Base-by-base conservation (phyloP, 2,329 filamentous ascomycete genomes). In the Canariomyces notabilis region DNA sequence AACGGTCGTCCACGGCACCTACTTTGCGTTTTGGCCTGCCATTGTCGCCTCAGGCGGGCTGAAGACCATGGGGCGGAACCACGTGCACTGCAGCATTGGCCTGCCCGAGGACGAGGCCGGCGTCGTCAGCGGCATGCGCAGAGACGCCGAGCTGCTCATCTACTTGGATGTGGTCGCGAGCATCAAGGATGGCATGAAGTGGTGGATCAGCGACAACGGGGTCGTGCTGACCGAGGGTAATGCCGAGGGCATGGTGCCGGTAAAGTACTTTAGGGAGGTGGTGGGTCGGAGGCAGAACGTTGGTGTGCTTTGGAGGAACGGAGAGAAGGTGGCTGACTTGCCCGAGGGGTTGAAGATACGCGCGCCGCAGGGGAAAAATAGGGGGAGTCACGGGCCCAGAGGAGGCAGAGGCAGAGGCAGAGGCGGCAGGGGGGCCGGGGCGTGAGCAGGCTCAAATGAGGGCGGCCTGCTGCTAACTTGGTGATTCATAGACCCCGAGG, bases 81-180 rank as follows among this genome's bases (percentile, higher is more conserved):
- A 97, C 61, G 84, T 97, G 21, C 93, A 98, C 67, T 95, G 93
- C 62, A 87, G 87, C 2, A 80, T 81, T 5, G 89, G 87, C 0
- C 69, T 90, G 11, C 82, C 86, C 0, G 71, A 67, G 40, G 60
- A 57, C 20, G 67, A 66, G 11, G 65, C 54, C 11, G 50, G 60
- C 2, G 85, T 90, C 2, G 77, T 91, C 19, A 89, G 83, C 32
- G 89, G 89, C 1, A 94, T 95, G 87, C 74, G 91, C 18, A 73
- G 60, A 54, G 88, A 81, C 62, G 85, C 87, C 5, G 84, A 93
- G 66, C 67, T 94, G 33, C 61, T 95, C 52, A 76, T 96, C 21
- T 87, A 87, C 66, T 70, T 95, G 46, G 82, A 95, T 66, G 67
- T 95, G 21, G 67, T 72, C 64, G 71, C 71, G 59, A 83, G 87